A percentile compares a stretch with the other conserved stretches of the same genome.
phyloP scores from a whole-genome alignment of 371 early-diverging fungal genomes.

The Haplosporangium sp. region DNA sequence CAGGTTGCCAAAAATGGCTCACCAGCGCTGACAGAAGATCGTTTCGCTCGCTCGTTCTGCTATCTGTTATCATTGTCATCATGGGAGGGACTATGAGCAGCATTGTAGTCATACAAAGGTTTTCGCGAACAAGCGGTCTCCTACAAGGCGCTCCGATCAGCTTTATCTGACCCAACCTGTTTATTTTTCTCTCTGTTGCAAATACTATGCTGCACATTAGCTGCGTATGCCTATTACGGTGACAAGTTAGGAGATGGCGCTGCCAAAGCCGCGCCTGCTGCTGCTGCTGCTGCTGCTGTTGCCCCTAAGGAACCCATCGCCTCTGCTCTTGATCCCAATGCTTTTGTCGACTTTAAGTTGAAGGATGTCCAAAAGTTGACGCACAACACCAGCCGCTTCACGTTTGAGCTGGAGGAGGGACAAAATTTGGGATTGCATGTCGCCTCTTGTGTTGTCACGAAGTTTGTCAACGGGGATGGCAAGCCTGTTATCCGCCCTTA shows the following conservation, averaged over 20 bases:
- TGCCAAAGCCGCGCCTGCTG: slow-evolving; percentile 4
- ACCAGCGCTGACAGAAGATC: no score
- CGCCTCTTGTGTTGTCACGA: slow-evolving; percentile 85
- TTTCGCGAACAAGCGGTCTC: no score
- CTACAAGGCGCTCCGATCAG: neutral
- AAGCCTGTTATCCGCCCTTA: slow-evolving; percentile 87
- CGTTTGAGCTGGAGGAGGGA: slow-evolving; percentile 81
- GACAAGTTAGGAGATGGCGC: slow-evolving; percentile 26
- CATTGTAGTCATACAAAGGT: no score
- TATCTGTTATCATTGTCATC: no score
- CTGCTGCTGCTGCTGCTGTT: slow-evolving; percentile 35
- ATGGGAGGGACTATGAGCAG: no score
- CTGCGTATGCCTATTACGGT: slow-evolving; percentile 44
- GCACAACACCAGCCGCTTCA: slow-evolving; percentile 84
- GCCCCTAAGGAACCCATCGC: slow-evolving; percentile 39
- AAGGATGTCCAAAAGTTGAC: slow-evolving; percentile 68
- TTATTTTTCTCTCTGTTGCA: neutral
- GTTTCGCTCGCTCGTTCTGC: no score
- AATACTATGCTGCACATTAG: slow-evolving; percentile 5
- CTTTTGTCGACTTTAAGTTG: slow-evolving; percentile 80
- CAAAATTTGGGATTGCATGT: slow-evolving; percentile 78
- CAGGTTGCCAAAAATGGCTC: neutral
- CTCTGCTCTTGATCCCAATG: slow-evolving; percentile 69
- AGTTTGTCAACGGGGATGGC: slow-evolving; percentile 73
- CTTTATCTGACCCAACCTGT: neutral